Percentiles rank a stretch among this genome's conserved stretches.
phyloP scores from a whole-genome alignment of 2,329 filamentous ascomycete genomes.

The Arthrinium puccinioides region DNA sequence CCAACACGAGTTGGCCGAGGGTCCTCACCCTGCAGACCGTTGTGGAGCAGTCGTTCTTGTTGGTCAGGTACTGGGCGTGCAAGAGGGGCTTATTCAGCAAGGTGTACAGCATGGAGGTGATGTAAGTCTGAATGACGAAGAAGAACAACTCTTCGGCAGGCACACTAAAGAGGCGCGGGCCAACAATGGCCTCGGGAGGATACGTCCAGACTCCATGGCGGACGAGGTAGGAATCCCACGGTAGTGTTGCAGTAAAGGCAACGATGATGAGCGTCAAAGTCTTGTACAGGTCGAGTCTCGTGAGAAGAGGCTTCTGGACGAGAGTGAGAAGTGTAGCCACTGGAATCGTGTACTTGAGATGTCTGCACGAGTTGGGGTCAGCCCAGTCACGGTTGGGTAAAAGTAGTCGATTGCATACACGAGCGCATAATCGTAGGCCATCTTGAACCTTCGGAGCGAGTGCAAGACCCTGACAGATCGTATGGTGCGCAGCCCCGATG shows the following conservation, averaged over 20 bases:
- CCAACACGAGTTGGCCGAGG: slow-evolving; percentile 42
- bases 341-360: slow-evolving; percentile 61
- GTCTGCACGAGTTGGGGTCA: slow-evolving; percentile 37
- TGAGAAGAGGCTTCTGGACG: slow-evolving; percentile 54
- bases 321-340: slow-evolving; percentile 51
- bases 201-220: slow-evolving; percentile 64
- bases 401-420: slow-evolving; percentile 39
- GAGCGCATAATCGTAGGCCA: slow-evolving; percentile 55
- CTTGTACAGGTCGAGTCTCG: slow-evolving; percentile 55
- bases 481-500: too few species aligned
- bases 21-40: slow-evolving; percentile 23
- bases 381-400: neutral
- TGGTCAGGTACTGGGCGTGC: slow-evolving; percentile 33
- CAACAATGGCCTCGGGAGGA: slow-evolving; percentile 56
- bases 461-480: too few species aligned
- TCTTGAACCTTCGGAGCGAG: slow-evolving; percentile 16
- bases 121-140: slow-evolving; percentile 71
- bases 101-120: slow-evolving; percentile 61
- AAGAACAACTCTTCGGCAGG: slow-evolving; percentile 70
- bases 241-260: slow-evolving; percentile 61
- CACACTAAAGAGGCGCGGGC: slow-evolving; percentile 55
- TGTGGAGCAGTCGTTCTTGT: slow-evolving; percentile 16
- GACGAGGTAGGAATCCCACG: slow-evolving; percentile 73
- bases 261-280: slow-evolving; percentile 52
- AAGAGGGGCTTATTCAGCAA: slow-evolving; percentile 59